Conservation (phyloP, 495 filamentous ascomycete species). For the Neurospora sp. region DNA sequence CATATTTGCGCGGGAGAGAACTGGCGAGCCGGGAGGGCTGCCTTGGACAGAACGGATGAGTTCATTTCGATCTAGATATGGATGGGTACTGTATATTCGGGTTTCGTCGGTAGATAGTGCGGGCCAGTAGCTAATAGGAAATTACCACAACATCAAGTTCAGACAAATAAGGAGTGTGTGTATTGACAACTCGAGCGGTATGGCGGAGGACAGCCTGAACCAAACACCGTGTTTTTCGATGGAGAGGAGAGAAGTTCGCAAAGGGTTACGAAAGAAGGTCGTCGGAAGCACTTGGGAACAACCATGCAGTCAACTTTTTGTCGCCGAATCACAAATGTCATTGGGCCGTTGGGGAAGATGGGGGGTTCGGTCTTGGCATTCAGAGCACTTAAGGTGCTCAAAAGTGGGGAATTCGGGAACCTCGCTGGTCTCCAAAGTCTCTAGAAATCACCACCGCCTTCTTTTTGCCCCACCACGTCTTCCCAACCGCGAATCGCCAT, state of each 20-base stretch:
- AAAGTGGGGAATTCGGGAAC: background rate
- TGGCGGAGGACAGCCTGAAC: background rate
- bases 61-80: conserved; percentile 30
- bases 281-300: background rate
- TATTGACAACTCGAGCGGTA: background rate
- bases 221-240: background rate
- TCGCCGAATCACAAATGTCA: background rate
- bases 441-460: conserved; percentile 14
- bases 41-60: conserved; percentile 41
- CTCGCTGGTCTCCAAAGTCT: background rate
- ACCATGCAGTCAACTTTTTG: background rate
- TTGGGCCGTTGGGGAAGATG: background rate
- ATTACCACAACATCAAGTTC: background rate
- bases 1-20: conserved; percentile 39
- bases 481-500: conserved; percentile 14
- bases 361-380: background rate
- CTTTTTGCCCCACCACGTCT: conserved; percentile 8
- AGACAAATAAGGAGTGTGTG: background rate
- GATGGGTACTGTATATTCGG: background rate
- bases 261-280: background rate
- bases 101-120: background rate
- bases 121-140: background rate
- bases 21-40: conserved; percentile 38
- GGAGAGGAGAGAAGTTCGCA: background rate
- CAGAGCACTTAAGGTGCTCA: background rate